Percentiles rank a stretch among this genome's conserved stretches.
Conservation (phyloP, 2,329 filamentous ascomycete genomes). For the Scleromitrula shiraiana region DNA sequence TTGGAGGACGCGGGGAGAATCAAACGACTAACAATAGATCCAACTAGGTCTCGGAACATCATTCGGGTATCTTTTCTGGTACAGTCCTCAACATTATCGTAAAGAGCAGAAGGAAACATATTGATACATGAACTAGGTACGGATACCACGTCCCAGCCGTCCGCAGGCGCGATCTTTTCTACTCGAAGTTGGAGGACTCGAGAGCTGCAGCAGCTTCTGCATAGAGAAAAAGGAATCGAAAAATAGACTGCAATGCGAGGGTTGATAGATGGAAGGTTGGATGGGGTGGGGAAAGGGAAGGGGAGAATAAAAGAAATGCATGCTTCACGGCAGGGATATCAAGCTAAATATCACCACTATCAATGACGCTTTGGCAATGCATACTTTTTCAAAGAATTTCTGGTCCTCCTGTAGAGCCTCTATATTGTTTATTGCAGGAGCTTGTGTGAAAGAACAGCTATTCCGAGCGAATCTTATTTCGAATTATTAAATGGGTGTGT, state of each 20-base stretch:
- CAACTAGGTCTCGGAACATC: slow-evolving; percentile 44
- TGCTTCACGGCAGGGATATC: slow-evolving; percentile 7
- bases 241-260: not conserved
- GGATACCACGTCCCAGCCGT: slow-evolving; percentile 37
- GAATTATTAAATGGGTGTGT: no score
- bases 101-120: not conserved
- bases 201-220: slow-evolving; percentile 28
- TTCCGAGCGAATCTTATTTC: not conserved
- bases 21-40: slow-evolving; percentile 2
- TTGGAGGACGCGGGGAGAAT: slow-evolving; percentile 3
- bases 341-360: slow-evolving; percentile 28
- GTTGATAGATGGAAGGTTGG: not conserved
- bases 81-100: slow-evolving; percentile 23
- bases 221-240: slow-evolving; percentile 13
- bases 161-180: slow-evolving; percentile 33
- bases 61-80: slow-evolving; percentile 48
- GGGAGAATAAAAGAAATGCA: not conserved
- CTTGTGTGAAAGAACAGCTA: no score
- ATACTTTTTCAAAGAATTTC: slow-evolving; percentile 9
- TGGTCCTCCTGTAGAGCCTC: not conserved
- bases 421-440: no score
- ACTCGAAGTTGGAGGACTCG: slow-evolving; percentile 35
- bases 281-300: slow-evolving; percentile 3
- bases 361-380: slow-evolving; percentile 23
- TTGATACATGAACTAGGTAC: slow-evolving; percentile 20